Evolutionary conservation across 352 stramenopile species (phyloP), one percentile per base, ranked within the genome.

Genomic region (Phytophthora megakarya): DNA sequence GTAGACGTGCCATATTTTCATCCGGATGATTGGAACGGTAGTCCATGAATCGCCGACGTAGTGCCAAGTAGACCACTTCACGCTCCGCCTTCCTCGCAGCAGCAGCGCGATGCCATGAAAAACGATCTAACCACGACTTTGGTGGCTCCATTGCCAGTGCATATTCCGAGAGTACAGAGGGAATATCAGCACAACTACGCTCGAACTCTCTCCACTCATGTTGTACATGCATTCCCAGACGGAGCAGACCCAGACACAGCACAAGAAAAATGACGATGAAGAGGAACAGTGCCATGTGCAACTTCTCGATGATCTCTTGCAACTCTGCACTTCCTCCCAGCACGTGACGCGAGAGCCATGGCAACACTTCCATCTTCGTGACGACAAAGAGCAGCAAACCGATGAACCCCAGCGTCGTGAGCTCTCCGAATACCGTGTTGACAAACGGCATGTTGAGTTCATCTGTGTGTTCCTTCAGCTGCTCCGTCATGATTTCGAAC

Each of bases 241-340:
- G 78, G 30, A 92, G 72, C 26, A 90, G 60, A 2, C 65, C 75
- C 15, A 76, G 73, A 64, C 84, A 90, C 15, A 92, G 71, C 28
- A 89, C 70, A 28, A 92, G 71, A 63, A 92, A 92, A 65, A 90
- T 89, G 63, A 90, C 57, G 48, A 92, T 84, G 65, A 92, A 92
- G 53, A 90, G 76, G 62, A 92, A 92, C n/a, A 92, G 68, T 4
- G 73, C 81, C 81, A 92, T 89, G 49, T 92, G 83, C n/a, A 92
- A 70, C 60, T 76, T 65, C 39, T 92, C 83, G 49, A 92, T 86
- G 45, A 81, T 89, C 66, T 90, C 83, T 39, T 87, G 79, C 12
- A 92, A 65, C 62, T 90, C 72, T 3, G 70, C 61, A 3, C 62
- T 61, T 11, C 75, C 70, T 44, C 76, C 79, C 32, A 88, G 39